Evolutionary conservation across 1,284 basidiomycete genomes (phyloP), one percentile per base, ranked within the genome.

Genomic region (Moniliella sp.): DNA sequence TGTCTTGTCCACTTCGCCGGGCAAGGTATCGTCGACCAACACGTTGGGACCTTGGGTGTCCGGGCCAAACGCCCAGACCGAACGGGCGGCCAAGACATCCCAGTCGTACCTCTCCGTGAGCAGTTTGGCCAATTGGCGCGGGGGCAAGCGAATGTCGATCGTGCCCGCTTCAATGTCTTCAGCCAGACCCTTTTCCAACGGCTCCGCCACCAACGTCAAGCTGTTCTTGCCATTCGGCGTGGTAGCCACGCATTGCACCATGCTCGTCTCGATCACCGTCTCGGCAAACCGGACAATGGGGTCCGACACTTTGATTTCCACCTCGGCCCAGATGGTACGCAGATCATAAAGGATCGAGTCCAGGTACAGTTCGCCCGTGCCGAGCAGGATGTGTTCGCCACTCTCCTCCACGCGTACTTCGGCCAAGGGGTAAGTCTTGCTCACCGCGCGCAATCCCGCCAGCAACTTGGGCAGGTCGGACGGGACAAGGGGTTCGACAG

Each of bases 11-110:
- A 80, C 81, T 66, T 93, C 82, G 11, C 78, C 81, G 3, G 91
- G 88, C 28, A 97, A 64, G 1, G 91, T 94, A 57, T 97, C 91
- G 61, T 99, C 88, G 46, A 97, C 66, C 30, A 97, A 64, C 35
- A 91, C 72, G 62, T 99, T 99, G 2, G 91, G 74, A 3, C 58
- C 58, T 0, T 84, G 83, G 45, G 75, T 77, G 44, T 94, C 84
- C 4, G 91, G 88, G 14, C 91, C 91, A 63, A 97, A 99, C n/a
- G 86, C 83, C 91, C 91, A 99, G 64, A 99, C 88, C 52, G 86
- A 93, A 37, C 91, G 72, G 28, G 83, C 86, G 2, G 91, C 88
- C 40, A 99, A 70, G 52, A 94, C 62, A 65, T 99, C 91, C 91
- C 91, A 99, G 38, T 88, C 79, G 62, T 94, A 93, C 60, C 83